Evolutionary conservation across 306 rosid species (phyloP), one percentile per base, ranked within the genome.

Genomic region (Mimosa bimucronata): DNA sequence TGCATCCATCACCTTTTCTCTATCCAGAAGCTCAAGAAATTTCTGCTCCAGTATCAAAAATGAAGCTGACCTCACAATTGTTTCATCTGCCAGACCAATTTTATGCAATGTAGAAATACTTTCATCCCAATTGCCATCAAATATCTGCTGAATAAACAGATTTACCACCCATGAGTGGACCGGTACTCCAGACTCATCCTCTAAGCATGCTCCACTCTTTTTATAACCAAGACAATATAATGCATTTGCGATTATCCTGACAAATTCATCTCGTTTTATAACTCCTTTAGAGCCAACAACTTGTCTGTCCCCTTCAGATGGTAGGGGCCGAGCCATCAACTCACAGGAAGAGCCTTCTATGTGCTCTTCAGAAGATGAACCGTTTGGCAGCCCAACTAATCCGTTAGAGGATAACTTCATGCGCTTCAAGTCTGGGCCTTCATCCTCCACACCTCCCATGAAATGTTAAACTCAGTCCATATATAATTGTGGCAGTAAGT

Each of bases 381-480:
- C 97, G 99, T 96, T 96, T 1, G 98, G 90, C 75, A 90, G 85
- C 60, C 89, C 91, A 84, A 78, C 88, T 90, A 86, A 70, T 78
- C 91, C 92, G 80, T 88, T 88, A 74, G 84, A 81, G 64, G 90
- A 90, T 55, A 93, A 68, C 79, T 90, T 96, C 94, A 96, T 81
- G 15, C 99, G 98, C 87, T 96, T 96, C 60, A 90, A 83, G 50
- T 92, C 96, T 91, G 99, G 99, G 84, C 89, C 98, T 88, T 96
- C 99, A 93, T 96, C 98, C 75, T 88, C 98, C 87, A 91, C 94
- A 89, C 99, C 99, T 89, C 99, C 99, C 99, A 96, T 96, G 97
- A 93, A 94, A 95, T 83, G 98, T 81, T 77, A 86, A 85, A 92
- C 94, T 96, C 98, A 96, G 97, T 92, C 99, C 99, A 96, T 96